A percentile compares a stretch with the other conserved stretches of the same genome.
Evolutionary conservation across 2,329 filamentous ascomycete species (phyloP).

Genomic region (Colletotrichum salicis): DNA sequence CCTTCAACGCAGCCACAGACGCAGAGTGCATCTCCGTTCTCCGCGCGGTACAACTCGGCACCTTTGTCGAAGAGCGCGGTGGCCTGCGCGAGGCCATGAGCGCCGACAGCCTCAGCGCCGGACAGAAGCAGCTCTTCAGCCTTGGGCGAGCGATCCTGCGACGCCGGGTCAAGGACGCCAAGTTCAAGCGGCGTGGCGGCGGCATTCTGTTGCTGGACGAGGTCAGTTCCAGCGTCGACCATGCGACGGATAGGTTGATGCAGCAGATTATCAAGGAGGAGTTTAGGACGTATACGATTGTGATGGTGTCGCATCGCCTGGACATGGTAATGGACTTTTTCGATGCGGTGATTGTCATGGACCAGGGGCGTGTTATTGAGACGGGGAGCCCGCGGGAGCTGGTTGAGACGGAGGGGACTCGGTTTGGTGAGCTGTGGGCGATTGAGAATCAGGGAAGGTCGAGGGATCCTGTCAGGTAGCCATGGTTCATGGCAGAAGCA

Average conservation of each 20-base stretch:
- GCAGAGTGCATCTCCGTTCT: slow-evolving; percentile 43
- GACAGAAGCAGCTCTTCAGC: slow-evolving; percentile 70
- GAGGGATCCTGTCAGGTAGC: neutral
- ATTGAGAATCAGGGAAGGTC: slow-evolving; percentile 36
- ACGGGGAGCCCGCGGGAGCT: slow-evolving; percentile 30
- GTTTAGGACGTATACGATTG: slow-evolving; percentile 62
- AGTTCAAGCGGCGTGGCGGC: slow-evolving; percentile 32
- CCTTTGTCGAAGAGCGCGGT: slow-evolving; percentile 40
- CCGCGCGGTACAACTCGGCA: slow-evolving; percentile 42
- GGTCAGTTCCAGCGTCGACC: slow-evolving; percentile 55
- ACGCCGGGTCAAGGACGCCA: slow-evolving; percentile 45
- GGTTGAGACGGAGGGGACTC: slow-evolving; percentile 39
- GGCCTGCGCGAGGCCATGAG: slow-evolving; percentile 48
- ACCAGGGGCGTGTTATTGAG: slow-evolving; percentile 57
- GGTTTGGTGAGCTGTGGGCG: slow-evolving; percentile 47
- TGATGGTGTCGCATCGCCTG: slow-evolving; percentile 58
- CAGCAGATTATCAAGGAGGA: slow-evolving; percentile 52
- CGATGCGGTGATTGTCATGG: slow-evolving; percentile 61
- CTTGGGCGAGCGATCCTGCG: slow-evolving; percentile 65
- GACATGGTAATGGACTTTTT: slow-evolving; percentile 63
- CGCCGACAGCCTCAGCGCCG: slow-evolving; percentile 59
- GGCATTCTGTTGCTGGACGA: slow-evolving; percentile 54
- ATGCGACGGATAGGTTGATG: slow-evolving; percentile 54
- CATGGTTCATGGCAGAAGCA: neutral
- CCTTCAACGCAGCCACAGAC: slow-evolving; percentile 39